Conservation (phyloP, 208 protist genomes). For the Leptomonas pyrrhocoris region DNA sequence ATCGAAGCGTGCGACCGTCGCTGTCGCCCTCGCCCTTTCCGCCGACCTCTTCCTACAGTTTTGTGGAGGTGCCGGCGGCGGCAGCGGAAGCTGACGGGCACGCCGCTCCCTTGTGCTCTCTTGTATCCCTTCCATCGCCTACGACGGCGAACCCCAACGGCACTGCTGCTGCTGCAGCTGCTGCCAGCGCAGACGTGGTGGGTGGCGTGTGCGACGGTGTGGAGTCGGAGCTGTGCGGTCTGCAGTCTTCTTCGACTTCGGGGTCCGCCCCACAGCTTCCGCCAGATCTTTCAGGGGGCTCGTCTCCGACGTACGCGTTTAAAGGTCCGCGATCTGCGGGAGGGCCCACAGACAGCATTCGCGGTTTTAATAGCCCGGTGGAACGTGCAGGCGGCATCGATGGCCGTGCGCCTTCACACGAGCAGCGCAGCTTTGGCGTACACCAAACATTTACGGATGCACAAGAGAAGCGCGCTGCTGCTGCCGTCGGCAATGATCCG, state of each 20-base stretch:
- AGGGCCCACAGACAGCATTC: too few relatives aligned
- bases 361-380: not conserved
- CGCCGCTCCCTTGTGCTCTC: not conserved
- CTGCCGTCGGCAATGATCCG: not conserved
- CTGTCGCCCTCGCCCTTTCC: not conserved
- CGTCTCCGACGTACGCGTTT: too few relatives aligned
- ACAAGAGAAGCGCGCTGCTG: not conserved
- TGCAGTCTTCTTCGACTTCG: not conserved
- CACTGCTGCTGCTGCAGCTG: not conserved
- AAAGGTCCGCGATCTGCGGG: too few relatives aligned
- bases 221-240: constrained; percentile 21
- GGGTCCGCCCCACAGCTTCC: not conserved
- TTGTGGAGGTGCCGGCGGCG: not conserved
- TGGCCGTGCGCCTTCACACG: constrained; percentile 1
- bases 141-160: not conserved
- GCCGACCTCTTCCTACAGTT: not conserved
- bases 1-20: not conserved
- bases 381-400: not conserved
- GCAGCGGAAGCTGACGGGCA: not conserved
- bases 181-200: not conserved
- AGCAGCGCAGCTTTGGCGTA: not conserved
- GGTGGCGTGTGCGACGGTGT: not conserved
- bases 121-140: not conserved
- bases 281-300: too few relatives aligned
- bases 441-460: not conserved